Conservation (phyloP, 2,329 filamentous ascomycete species). For the Trichophyton benhamiae region DNA sequence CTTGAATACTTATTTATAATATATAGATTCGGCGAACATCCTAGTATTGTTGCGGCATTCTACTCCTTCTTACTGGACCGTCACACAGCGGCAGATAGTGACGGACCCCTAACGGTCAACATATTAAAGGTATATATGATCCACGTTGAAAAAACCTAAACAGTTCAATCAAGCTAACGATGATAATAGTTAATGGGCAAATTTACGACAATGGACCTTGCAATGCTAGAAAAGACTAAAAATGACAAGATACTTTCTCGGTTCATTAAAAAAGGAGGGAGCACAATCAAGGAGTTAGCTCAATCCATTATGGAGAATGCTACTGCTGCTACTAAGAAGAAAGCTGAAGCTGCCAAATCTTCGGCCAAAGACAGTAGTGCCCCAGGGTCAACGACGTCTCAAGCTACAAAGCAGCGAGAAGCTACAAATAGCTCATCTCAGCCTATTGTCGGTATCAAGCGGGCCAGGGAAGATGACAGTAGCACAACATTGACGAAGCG, state of each 20-base stretch:
- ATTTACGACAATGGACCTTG: conserved; percentile 46
- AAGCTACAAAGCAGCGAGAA: conserved; percentile 7
- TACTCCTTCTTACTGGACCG: conserved; percentile 40
- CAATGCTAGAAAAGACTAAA: conserved; percentile 48
- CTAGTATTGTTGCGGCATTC: conserved; percentile 34
- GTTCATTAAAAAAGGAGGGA: conserved; percentile 47
- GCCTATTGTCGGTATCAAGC: conserved; percentile 25
- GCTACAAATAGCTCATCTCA: conserved; percentile 11
- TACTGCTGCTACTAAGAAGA: conserved; percentile 33
- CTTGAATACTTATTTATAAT: conserved; percentile 21
- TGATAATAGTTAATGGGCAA: conserved; percentile 38
- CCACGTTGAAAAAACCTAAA: not conserved
- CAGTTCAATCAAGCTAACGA: conserved; percentile 16
- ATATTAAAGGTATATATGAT: conserved; percentile 34
- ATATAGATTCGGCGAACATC: conserved; percentile 39
- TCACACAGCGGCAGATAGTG: conserved; percentile 36
- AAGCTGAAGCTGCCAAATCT: conserved; percentile 27
- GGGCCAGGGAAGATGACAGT: conserved; percentile 29
- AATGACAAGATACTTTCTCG: conserved; percentile 45
- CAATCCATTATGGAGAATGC: conserved; percentile 44
- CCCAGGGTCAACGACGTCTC: conserved; percentile 13
- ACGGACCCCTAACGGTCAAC: conserved; percentile 32
- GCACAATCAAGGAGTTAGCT: conserved; percentile 43
- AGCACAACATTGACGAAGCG: conserved; percentile 28
- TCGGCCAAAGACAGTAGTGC: conserved; percentile 25